Evolutionary conservation across 2,329 filamentous ascomycete species (phyloP), one percentile per base, ranked within the genome.

Genomic region (Fusarium cyanostomum): DNA sequence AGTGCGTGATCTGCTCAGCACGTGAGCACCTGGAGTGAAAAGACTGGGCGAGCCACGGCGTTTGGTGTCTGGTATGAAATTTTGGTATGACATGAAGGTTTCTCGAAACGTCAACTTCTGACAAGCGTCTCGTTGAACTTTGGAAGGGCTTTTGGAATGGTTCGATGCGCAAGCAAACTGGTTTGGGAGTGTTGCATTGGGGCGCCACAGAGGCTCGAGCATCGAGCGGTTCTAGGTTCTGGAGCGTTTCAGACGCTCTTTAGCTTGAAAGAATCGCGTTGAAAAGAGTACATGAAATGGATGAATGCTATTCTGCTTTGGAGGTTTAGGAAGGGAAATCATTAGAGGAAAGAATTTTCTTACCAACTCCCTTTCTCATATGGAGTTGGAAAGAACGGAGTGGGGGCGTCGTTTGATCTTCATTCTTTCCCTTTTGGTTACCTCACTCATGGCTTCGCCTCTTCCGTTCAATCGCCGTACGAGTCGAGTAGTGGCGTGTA

Each of bases 1-100:
- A 37, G 84, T 86, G 12, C 78, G 78, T 43, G 84, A 86, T 69
- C 69, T 86, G 50, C 71, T 86, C 15, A 86, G 81, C 61, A 80
- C 81, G 15, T 85, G 72, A 83, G 51, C 28, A 34, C 44, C 15
- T n/a, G 34, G 15, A 26, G 26, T 37, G n/a, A 28, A 56, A 5
- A 16, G 21, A 21, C 24, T 50, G 35, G 30, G 42, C 24, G 45
- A 45, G 56, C 15, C 46, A 35, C 27, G 16, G 53, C 45, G 48
- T 41, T 48, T 42, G 49, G 59, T 54, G 41, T 34, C 39, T 53
- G 56, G 53, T 41, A 42, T 34, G 21, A 15, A 41, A 27, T 21
- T 34, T 16, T 28, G 26, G 21, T 45, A 35, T 21, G 35, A 21
- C 18, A 13, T 35, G 53, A 45, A 31, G 15, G 26, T 28, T 39